Evolutionary conservation across 108 stramenopile genomes (phyloP), one percentile per base, ranked within the genome.

Genomic region (Asterionellopsis glacialis): DNA sequence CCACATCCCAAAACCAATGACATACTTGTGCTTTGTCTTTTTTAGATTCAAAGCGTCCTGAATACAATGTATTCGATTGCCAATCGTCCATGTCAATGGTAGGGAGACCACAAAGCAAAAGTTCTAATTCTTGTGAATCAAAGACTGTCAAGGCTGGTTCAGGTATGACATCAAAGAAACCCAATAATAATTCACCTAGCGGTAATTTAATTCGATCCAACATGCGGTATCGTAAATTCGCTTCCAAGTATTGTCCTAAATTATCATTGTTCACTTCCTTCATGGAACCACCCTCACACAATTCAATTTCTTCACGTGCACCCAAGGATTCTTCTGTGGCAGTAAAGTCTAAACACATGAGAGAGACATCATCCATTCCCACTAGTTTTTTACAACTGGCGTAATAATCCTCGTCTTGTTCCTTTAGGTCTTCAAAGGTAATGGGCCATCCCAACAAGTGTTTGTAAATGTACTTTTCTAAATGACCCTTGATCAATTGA

Each of bases 381-480:
- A 72, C 54, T 0, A 92, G 48, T 38, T 79, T 74, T 62, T 79
- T 87, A 55, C 96, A 68, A 16, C 74, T 80, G 24, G 79, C 73
- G 69, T 96, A 95, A 60, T 91, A 84, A 21, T 77, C 87, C 55
- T 90, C 87, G 56, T 98, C 97, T 55, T 89, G 76, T 9, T 80
- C 61, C 67, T 95, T 87, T 40, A 98, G 55, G 67, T 98, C 97
- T 41, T 88, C 83, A 63, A 95, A 91, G 22, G 88, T 91, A 14
- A 99, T 80, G 9, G 97, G 96, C 91, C 96, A 95, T 19, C 98
- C 99, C 10, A 98, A 68, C n/a, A 99, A 56, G 69, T 99, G 97
- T 69, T 98, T 99, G 87, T 98, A 99, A 49, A 99, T 63, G 55
- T 93, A 86, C 41, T 93, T 76, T 0, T 92, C 97, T 89, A 99